phyloP scores from a whole-genome alignment of 345 rosid species.

The Firmiana major region DNA sequence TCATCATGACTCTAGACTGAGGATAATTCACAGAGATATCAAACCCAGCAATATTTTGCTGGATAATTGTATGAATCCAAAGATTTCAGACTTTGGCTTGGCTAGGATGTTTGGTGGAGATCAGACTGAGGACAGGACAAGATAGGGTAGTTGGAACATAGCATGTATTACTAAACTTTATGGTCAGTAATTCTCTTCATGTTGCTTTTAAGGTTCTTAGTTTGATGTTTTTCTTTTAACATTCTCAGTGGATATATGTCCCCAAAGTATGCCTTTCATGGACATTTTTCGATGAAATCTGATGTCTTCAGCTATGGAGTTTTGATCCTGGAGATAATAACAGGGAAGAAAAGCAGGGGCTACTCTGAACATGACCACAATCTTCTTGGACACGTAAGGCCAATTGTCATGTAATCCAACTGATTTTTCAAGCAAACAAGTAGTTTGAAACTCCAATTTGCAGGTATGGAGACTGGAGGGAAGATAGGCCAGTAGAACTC shows the following conservation, averaged over 20 bases:
- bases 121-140: slow-evolving; percentile 27
- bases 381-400: background rate
- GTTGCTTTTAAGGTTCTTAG: background rate
- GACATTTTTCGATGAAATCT: background rate
- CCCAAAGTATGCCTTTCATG: background rate
- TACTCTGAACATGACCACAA: background rate
- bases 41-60: slow-evolving; percentile 31
- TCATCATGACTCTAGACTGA: slow-evolving; percentile 45
- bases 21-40: slow-evolving; percentile 42
- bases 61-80: slow-evolving; percentile 29
- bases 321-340: background rate
- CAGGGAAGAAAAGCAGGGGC: background rate
- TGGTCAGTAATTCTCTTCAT: background rate
- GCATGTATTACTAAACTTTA: slow-evolving; percentile 25
- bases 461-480: background rate
- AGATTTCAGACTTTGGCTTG: slow-evolving; percentile 39
- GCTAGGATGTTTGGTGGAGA: slow-evolving; percentile 26
- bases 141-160: slow-evolving; percentile 40
- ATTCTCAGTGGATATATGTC: background rate
- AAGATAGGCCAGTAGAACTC: background rate
- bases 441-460: background rate
- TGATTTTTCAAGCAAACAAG: background rate
- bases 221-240: background rate
- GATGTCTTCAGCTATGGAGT: background rate
- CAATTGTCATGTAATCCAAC: background rate